A percentile compares a stretch with the other conserved stretches of the same genome.
Evolutionary conservation across 345 rosid species (phyloP).

Genomic region (Eucalyptus victrix): DNA sequence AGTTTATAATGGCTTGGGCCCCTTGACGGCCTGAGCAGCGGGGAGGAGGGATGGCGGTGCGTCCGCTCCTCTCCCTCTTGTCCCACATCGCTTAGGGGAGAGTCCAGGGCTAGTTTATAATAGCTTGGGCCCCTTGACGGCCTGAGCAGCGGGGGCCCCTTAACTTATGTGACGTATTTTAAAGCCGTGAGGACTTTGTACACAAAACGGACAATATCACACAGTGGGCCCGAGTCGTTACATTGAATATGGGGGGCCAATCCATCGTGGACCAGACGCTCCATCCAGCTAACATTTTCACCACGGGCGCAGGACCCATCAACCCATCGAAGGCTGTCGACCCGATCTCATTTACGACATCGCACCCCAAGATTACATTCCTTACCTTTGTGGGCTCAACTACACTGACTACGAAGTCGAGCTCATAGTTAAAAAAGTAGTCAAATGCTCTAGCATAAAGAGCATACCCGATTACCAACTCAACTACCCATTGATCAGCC

Average conservation of each 20-base stretch:
- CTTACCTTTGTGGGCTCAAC: constrained; percentile 24
- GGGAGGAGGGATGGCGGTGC: no score
- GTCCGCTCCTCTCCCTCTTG: no score
- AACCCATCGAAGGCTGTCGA: constrained; percentile 41
- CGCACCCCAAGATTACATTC: constrained; percentile 25
- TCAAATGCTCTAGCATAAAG: background rate
- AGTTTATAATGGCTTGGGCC: no score
- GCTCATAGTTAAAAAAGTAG: background rate
- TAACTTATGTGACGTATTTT: no score
- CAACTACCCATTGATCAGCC: constrained; percentile 5
- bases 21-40: no score
- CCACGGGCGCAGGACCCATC: constrained; percentile 51
- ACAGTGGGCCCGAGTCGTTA: no score
- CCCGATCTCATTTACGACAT: constrained; percentile 54
- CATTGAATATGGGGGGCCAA: constrained; percentile 2
- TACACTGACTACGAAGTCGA: constrained; percentile 19
- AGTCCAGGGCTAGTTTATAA: no score
- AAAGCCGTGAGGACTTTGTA: no score
- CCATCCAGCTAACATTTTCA: constrained; percentile 33
- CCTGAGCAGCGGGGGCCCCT: no score
- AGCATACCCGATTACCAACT: constrained; percentile 9
- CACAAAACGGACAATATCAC: no score
- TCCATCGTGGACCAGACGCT: constrained; percentile 29
- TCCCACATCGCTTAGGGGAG: no score
- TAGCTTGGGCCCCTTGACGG: no score